phyloP scores from a whole-genome alignment of 2,329 filamentous ascomycete genomes.

The Exophiala lecanii-corni region DNA sequence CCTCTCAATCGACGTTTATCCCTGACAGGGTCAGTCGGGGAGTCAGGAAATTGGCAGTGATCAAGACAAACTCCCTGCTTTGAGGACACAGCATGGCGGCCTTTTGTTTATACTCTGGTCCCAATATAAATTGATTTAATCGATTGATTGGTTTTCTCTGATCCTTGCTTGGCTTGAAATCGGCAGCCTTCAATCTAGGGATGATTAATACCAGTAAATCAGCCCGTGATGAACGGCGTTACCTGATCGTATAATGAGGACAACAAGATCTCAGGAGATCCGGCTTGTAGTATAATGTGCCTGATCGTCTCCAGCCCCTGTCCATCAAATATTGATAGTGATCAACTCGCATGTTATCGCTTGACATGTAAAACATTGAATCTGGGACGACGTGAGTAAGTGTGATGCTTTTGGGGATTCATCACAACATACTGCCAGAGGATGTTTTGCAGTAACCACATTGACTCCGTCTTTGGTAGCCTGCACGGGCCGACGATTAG shows the following conservation, averaged over 20 bases:
- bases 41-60: not conserved
- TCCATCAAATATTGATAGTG: slow-evolving; percentile 47
- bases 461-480: slow-evolving; percentile 42
- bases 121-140: slow-evolving; percentile 46
- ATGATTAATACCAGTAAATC: not conserved
- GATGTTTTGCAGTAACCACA: slow-evolving; percentile 48
- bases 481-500: slow-evolving; percentile 28
- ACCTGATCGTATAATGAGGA: slow-evolving; percentile 65
- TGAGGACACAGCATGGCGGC: slow-evolving; percentile 43
- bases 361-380: slow-evolving; percentile 44
- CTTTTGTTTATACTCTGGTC: slow-evolving; percentile 44
- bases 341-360: slow-evolving; percentile 38
- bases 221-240: slow-evolving; percentile 5
- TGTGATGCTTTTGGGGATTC: not conserved
- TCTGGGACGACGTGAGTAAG: slow-evolving; percentile 28
- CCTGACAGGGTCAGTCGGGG: slow-evolving; percentile 27
- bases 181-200: slow-evolving; percentile 38
- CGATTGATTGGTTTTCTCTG: slow-evolving; percentile 46
- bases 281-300: slow-evolving; percentile 47
- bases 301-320: slow-evolving; percentile 48
- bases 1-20: slow-evolving; percentile 41
- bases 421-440: slow-evolving; percentile 35
- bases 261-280: slow-evolving; percentile 75
- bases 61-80: slow-evolving; percentile 38
- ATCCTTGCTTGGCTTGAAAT: slow-evolving; percentile 41